phyloP scores from a whole-genome alignment of 2,329 filamentous ascomycete species.

The Stemphylium vesicarium region DNA sequence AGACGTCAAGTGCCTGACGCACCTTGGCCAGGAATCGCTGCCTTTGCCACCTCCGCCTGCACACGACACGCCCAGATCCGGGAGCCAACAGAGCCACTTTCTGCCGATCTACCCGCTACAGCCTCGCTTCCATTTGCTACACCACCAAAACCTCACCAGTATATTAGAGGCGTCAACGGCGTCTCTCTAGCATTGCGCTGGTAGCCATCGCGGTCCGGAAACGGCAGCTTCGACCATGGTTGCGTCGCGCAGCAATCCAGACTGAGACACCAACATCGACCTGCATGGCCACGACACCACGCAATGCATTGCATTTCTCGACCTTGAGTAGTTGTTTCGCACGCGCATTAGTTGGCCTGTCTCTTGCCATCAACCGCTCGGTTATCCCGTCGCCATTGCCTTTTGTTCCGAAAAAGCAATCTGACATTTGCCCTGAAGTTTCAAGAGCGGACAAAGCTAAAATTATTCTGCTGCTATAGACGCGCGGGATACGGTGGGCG shows the following conservation, averaged over 20 bases:
- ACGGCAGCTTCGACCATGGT: neutral
- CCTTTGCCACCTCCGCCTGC: slow-evolving; percentile 30
- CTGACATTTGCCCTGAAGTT: neutral
- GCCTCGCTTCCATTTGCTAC: slow-evolving; percentile 5
- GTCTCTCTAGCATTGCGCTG: slow-evolving; percentile 7
- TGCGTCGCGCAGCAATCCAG: slow-evolving; percentile 17
- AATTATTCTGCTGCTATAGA: slow-evolving; percentile 8
- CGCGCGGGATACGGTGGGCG: slow-evolving; percentile 19
- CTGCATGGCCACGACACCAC: slow-evolving; percentile 19
- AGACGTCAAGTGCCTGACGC: slow-evolving; percentile 29
- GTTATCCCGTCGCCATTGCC: neutral
- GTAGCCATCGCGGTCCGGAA: too few relatives aligned
- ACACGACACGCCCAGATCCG: slow-evolving; percentile 17
- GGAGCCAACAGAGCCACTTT: slow-evolving; percentile 13
- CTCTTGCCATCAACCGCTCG: neutral
- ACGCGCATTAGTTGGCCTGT: slow-evolving; percentile 1
- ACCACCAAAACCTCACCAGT: neutral
- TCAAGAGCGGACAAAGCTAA: neutral
- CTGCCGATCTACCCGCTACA: slow-evolving; percentile 24
- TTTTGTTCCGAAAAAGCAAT: neutral
- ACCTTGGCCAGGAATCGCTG: slow-evolving; percentile 21
- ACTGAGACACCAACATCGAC: slow-evolving; percentile 16
- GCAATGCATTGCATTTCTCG: slow-evolving; percentile 6
- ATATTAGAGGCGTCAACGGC: neutral
- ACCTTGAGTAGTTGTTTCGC: neutral